phyloP scores from a whole-genome alignment of 2,329 filamentous ascomycete genomes.

The Lasiodiplodia citricola region DNA sequence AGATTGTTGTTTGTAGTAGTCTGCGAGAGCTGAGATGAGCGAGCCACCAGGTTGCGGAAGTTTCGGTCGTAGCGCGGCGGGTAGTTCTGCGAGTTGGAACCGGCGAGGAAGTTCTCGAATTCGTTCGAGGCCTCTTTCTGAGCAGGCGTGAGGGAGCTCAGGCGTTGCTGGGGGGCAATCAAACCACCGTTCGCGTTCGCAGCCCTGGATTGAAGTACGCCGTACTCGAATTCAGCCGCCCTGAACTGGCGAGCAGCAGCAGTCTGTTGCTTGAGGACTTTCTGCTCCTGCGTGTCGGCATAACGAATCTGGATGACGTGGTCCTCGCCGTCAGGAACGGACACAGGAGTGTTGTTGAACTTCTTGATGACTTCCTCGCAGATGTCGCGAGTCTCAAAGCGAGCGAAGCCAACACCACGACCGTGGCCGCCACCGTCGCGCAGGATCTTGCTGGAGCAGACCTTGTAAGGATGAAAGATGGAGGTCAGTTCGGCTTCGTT shows the following conservation, averaged over 20 bases:
- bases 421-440: constrained; percentile 90
- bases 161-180: constrained; percentile 40
- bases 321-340: constrained; percentile 69
- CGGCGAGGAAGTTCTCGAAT: constrained; percentile 44
- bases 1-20: constrained; percentile 15
- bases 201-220: constrained; percentile 34
- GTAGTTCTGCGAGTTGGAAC: constrained; percentile 15
- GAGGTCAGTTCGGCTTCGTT: constrained; percentile 84
- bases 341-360: constrained; percentile 73
- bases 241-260: constrained; percentile 94
- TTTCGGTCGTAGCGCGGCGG: constrained; percentile 17
- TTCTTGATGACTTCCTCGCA: constrained; percentile 88
- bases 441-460: constrained; percentile 93
- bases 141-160: constrained; percentile 39
- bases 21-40: constrained; percentile 23
- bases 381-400: constrained; percentile 86
- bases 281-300: constrained; percentile 95
- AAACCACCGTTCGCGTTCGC: constrained; percentile 29
- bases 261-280: constrained; percentile 94
- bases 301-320: constrained; percentile 91
- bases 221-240: constrained; percentile 80
- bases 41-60: constrained; percentile 21
- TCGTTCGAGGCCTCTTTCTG: constrained; percentile 42
- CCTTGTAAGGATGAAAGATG: constrained; percentile 80
- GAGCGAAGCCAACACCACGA: constrained; percentile 95